Conservation (phyloP, 139 green algal species). For the Chlamydomonas incerta region DNA sequence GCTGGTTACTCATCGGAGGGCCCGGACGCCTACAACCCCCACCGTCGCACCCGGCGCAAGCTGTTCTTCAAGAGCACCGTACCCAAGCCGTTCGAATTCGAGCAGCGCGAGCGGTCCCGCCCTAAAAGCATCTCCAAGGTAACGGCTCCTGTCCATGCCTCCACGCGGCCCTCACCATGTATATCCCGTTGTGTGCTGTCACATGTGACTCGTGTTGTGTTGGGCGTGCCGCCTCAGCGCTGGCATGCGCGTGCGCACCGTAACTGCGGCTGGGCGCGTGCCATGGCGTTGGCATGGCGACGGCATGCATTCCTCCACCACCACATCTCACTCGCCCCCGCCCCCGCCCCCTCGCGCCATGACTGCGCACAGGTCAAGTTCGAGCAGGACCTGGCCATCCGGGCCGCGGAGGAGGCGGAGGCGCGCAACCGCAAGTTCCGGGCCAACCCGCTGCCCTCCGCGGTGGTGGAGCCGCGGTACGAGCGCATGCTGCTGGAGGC, state of each 20-base stretch:
- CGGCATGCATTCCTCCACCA: too few relatives aligned
- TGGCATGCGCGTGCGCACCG: too few relatives aligned
- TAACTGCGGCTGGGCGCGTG: too few relatives aligned
- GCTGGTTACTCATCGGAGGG: constrained; percentile 32
- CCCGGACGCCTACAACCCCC: not conserved
- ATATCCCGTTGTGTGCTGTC: not conserved
- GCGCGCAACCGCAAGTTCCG: constrained; percentile 52
- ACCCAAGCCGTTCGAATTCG: constrained; percentile 61
- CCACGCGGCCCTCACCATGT: not conserved
- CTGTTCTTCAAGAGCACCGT: constrained; percentile 50
- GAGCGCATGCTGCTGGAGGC: constrained; percentile 54
- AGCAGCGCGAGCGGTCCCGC: constrained; percentile 46
- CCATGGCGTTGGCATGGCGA: too few relatives aligned
- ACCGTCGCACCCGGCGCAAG: not conserved
- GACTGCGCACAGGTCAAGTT: constrained; percentile 63
- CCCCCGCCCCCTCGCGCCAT: not conserved
- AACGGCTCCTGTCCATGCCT: too few relatives aligned
- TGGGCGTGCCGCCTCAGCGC: too few relatives aligned
- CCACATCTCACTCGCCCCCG: too few relatives aligned
- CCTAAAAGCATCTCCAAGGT: constrained; percentile 62
- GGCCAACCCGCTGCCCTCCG: constrained; percentile 54
- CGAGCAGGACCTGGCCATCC: constrained; percentile 70
- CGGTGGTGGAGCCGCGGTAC: constrained; percentile 55
- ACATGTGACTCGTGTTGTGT: too few relatives aligned
- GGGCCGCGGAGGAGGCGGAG: constrained; percentile 57